Conservation (phyloP, 2,329 filamentous ascomycete genomes). For the Colletotrichum spaethianum region DNA sequence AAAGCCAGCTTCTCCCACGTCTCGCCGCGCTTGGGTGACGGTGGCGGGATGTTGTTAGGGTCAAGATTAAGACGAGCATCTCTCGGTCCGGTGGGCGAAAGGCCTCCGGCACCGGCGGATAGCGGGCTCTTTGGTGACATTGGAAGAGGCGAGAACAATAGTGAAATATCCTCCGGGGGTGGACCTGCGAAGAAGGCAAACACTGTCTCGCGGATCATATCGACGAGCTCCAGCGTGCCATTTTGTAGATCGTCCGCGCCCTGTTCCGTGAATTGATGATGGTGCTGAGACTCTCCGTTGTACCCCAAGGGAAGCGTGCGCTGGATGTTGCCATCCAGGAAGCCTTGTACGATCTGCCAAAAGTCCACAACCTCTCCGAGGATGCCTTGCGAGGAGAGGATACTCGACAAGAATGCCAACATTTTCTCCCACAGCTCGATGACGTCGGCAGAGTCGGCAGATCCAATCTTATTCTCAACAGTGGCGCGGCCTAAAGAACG, state of each 20-base stretch:
- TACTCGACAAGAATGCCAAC: constrained; percentile 77
- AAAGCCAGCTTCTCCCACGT: constrained; percentile 95
- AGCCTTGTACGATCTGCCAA: constrained; percentile 92
- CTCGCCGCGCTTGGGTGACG: constrained; percentile 84
- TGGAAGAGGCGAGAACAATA: constrained; percentile 86
- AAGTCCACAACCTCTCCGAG: constrained; percentile 93
- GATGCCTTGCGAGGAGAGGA: constrained; percentile 85
- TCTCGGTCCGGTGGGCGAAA: constrained; percentile 71
- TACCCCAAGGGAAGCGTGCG: constrained; percentile 83
- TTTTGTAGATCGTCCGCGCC: constrained; percentile 81
- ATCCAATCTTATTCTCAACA: constrained; percentile 71
- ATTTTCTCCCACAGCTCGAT: constrained; percentile 96
- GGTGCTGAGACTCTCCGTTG: constrained; percentile 83
- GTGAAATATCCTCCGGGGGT: constrained; percentile 91
- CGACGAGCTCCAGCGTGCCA: constrained; percentile 85
- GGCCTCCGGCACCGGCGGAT: constrained; percentile 58
- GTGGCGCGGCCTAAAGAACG: constrained; percentile 79
- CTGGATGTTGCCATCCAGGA: constrained; percentile 89
- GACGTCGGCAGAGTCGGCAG: constrained; percentile 84
- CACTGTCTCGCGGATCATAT: constrained; percentile 84
- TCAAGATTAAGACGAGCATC: constrained; percentile 88
- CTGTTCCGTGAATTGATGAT: constrained; percentile 83
- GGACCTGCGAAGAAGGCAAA: constrained; percentile 88
- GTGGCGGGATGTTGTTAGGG: constrained; percentile 80
- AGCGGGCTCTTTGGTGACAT: constrained; percentile 78